These are phyloP conservation scores for Monilinia aucupariae DNA, from an alignment of 2,329 filamentous ascomycete species.

Conservation along the genomic window DNA sequence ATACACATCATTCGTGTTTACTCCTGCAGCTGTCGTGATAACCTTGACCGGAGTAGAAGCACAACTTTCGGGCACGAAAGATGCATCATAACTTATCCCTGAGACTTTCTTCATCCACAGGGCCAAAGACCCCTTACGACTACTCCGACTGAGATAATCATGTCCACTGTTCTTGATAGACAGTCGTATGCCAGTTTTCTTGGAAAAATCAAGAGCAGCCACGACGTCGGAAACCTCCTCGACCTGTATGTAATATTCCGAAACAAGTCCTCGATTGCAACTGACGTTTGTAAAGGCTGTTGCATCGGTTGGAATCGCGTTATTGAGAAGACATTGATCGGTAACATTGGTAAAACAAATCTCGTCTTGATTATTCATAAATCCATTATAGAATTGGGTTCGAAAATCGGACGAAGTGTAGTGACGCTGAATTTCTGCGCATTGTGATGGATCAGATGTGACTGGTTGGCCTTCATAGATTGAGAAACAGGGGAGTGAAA, in stretches of 20 bases:
- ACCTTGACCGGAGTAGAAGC: conserved; percentile 20
- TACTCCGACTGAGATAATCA: conserved; percentile 29
- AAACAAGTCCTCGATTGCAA: conserved; percentile 23
- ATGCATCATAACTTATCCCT: conserved; percentile 4
- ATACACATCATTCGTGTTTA: conserved; percentile 27
- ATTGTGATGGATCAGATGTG: conserved; percentile 23
- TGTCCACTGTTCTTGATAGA: conserved; percentile 33
- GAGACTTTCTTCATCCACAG: conserved; percentile 23
- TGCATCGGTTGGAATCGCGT: conserved; percentile 23
- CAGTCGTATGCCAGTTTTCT: conserved; percentile 39
- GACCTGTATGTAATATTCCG: conserved; percentile 22
- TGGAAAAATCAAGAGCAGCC: conserved; percentile 40
- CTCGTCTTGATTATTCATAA: conserved; percentile 32
- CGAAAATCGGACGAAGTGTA: conserved; percentile 31
- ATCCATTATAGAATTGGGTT: conserved; percentile 25
- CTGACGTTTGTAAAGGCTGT: conserved; percentile 21
- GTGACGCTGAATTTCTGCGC: conserved; percentile 26
- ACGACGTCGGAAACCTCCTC: conserved; percentile 40
- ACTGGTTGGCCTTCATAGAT: conserved; percentile 27
- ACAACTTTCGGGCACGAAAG: conserved; percentile 22
- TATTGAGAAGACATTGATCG: conserved; percentile 33
- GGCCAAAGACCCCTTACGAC: conserved; percentile 20
- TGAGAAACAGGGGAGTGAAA: conserved; percentile 34
- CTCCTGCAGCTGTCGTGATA: conserved; percentile 29
- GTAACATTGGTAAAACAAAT: conserved; percentile 29